These are phyloP conservation scores for Mesembryanthemum crystallinum DNA, from an alignment of 148 eudicot genomes.

Conservation along the genomic window DNA sequence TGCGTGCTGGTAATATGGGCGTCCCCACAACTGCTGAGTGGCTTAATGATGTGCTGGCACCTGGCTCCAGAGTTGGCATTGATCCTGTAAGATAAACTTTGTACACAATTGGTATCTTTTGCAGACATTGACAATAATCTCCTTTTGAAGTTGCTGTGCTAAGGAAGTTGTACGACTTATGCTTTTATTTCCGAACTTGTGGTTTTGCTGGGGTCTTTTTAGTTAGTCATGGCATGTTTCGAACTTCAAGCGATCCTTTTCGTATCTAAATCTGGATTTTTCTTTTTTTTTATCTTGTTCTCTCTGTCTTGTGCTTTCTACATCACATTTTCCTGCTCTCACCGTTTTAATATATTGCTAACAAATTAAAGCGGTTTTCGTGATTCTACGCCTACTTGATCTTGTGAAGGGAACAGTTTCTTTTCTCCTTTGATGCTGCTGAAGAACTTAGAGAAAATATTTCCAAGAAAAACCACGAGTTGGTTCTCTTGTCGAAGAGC, in stretches of 20 bases:
- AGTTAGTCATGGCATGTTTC: neutral
- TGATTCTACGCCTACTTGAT: slow-evolving; percentile 52
- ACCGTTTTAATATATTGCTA: slow-evolving; percentile 2
- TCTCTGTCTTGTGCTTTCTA: neutral
- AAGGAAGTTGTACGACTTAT: no score
- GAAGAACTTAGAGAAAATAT: slow-evolving; percentile 78
- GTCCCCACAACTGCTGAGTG: slow-evolving; percentile 89
- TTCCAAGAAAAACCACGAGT: slow-evolving; percentile 68
- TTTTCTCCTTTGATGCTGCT: slow-evolving; percentile 90
- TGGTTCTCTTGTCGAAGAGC: slow-evolving; percentile 65
- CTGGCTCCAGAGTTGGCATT: slow-evolving; percentile 92
- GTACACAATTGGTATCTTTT: slow-evolving; percentile 13
- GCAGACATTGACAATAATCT: neutral
- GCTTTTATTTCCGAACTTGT: no score
- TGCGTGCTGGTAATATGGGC: slow-evolving; percentile 93
- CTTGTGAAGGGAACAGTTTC: slow-evolving; percentile 96
- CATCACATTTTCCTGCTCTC: neutral
- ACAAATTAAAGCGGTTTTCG: slow-evolving; percentile 12
- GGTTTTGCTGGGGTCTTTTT: neutral
- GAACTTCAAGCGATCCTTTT: neutral
- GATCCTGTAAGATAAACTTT: slow-evolving; percentile 84
- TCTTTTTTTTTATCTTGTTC: neutral
- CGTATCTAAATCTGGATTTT: neutral
- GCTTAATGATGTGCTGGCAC: slow-evolving; percentile 80
- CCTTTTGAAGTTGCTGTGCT: no score